A percentile compares a stretch with the other conserved stretches of the same genome.
Conservation (phyloP, 2,329 filamentous ascomycete genomes). For the Diplodia mutila region DNA sequence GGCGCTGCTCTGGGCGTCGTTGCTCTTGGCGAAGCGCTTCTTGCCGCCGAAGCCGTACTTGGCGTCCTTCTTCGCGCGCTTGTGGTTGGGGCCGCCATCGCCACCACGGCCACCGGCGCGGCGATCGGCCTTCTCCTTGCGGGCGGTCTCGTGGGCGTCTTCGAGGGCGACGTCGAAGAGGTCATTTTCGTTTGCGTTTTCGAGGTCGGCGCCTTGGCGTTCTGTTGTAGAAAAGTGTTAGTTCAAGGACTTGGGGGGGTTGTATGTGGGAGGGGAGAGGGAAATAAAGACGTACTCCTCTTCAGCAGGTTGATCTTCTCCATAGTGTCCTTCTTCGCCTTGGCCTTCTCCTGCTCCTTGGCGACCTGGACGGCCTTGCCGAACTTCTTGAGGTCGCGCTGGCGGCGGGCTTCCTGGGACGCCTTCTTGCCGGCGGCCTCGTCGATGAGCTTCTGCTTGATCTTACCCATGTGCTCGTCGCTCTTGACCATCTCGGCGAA, state of each 20-base stretch:
- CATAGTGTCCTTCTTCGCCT: constrained; percentile 88
- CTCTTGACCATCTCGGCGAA: constrained; percentile 99
- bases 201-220: constrained; percentile 73
- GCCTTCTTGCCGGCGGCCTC: constrained; percentile 93
- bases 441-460: constrained; percentile 90
- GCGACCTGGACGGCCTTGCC: constrained; percentile 97
- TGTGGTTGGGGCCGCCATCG: constrained; percentile 58
- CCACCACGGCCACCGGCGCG: constrained; percentile 43
- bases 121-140: constrained; percentile 49
- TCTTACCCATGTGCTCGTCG: constrained; percentile 91
- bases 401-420: constrained; percentile 83
- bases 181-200: constrained; percentile 74
- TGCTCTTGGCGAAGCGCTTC: constrained; percentile 89
- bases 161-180: constrained; percentile 92
- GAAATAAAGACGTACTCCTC: constrained; percentile 71
- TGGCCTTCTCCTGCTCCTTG: constrained; percentile 90
- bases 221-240: constrained; percentile 59
- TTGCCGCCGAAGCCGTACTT: constrained; percentile 97
- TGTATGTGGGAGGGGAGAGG: not conserved
- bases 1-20: constrained; percentile 79
- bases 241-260: constrained; percentile 17
- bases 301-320: constrained; percentile 96
- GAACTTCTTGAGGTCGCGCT: constrained; percentile 97
- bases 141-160: constrained; percentile 59
- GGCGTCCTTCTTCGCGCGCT: constrained; percentile 90